A percentile compares a stretch with the other conserved stretches of the same genome.
Conservation (phyloP, 2,329 filamentous ascomycete genomes). For the Fusarium foetens region DNA sequence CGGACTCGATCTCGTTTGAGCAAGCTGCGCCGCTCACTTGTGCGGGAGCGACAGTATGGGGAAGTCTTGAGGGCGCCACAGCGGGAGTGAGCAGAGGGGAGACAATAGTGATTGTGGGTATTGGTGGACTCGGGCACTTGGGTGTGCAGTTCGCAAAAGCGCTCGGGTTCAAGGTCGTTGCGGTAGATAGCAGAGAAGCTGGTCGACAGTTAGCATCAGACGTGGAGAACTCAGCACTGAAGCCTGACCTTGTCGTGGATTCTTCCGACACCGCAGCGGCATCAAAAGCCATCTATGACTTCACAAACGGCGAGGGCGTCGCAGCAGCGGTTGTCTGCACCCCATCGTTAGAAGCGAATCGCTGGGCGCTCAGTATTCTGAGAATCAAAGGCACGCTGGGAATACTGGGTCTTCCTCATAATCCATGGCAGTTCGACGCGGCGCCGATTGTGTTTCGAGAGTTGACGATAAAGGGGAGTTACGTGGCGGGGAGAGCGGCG, state of each 20-base stretch:
- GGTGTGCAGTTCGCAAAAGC: slow-evolving; percentile 12
- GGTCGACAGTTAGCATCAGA: slow-evolving; percentile 5
- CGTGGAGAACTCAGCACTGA: background rate
- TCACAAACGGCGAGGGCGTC: background rate
- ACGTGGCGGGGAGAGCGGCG: background rate
- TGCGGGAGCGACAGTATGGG: slow-evolving; percentile 14
- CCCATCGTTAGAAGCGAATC: slow-evolving; percentile 5
- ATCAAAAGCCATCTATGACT: slow-evolving; percentile 4
- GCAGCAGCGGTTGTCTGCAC: slow-evolving; percentile 3
- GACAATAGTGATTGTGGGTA: background rate
- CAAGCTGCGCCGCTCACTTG: slow-evolving; percentile 12
- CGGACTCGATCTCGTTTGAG: background rate
- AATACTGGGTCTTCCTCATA: background rate
- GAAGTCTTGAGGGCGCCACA: background rate
- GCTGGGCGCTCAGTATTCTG: slow-evolving; percentile 1
- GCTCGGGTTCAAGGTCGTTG: slow-evolving; percentile 2
- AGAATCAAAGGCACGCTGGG: slow-evolving; percentile 8
- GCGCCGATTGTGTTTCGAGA: slow-evolving; percentile 10
- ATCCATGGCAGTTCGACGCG: slow-evolving; percentile 7
- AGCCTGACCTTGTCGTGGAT: slow-evolving; percentile 2
- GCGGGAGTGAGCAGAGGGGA: background rate
- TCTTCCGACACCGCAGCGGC: background rate
- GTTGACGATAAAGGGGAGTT: background rate
- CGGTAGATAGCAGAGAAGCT: slow-evolving; percentile 15
- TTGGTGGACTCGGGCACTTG: slow-evolving; percentile 4